Evolutionary conservation across 2,329 filamentous ascomycete species (phyloP).

Genomic region (Blumeriella jaapii): DNA sequence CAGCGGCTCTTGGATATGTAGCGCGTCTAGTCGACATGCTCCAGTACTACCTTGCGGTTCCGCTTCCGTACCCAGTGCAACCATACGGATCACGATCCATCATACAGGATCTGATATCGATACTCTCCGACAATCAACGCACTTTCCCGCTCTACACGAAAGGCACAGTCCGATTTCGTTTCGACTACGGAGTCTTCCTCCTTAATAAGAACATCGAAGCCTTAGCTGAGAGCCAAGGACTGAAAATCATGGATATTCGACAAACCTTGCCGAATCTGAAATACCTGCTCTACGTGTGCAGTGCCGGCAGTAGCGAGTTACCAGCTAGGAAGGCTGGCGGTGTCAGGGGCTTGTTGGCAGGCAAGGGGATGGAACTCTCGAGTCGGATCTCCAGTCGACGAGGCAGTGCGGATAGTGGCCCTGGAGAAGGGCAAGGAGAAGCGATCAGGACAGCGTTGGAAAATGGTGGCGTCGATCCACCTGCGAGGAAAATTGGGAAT

Average conservation of each 20-base stretch:
- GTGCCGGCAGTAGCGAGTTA: slow-evolving; percentile 57
- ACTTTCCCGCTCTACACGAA: slow-evolving; percentile 75
- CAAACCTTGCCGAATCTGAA: slow-evolving; percentile 91
- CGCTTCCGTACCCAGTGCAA: slow-evolving; percentile 70
- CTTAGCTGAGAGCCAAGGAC: slow-evolving; percentile 50
- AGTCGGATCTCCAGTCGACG: slow-evolving; percentile 23
- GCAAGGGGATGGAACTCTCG: slow-evolving; percentile 21
- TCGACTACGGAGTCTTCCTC: slow-evolving; percentile 94
- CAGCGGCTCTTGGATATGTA: slow-evolving; percentile 72
- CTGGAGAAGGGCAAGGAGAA: slow-evolving; percentile 16
- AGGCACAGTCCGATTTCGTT: slow-evolving; percentile 68
- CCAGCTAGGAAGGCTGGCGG: slow-evolving; percentile 51
- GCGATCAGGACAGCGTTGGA: slow-evolving; percentile 21
- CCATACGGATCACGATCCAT: slow-evolving; percentile 63
- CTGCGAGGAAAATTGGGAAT: slow-evolving; percentile 9
- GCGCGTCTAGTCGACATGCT: slow-evolving; percentile 64
- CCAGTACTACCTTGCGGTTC: slow-evolving; percentile 69
- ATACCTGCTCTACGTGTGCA: slow-evolving; percentile 82
- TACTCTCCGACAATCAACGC: slow-evolving; percentile 36
- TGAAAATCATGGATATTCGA: slow-evolving; percentile 78
- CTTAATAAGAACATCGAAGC: slow-evolving; percentile 89
- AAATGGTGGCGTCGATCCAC: slow-evolving; percentile 10
- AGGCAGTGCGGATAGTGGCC: slow-evolving; percentile 23
- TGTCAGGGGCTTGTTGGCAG: slow-evolving; percentile 45
- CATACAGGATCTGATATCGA: slow-evolving; percentile 64